Evolutionary conservation across 1,284 basidiomycete genomes (phyloP), one percentile per base, ranked within the genome.

Genomic region (Cutaneotrichosporon arboriforme): DNA sequence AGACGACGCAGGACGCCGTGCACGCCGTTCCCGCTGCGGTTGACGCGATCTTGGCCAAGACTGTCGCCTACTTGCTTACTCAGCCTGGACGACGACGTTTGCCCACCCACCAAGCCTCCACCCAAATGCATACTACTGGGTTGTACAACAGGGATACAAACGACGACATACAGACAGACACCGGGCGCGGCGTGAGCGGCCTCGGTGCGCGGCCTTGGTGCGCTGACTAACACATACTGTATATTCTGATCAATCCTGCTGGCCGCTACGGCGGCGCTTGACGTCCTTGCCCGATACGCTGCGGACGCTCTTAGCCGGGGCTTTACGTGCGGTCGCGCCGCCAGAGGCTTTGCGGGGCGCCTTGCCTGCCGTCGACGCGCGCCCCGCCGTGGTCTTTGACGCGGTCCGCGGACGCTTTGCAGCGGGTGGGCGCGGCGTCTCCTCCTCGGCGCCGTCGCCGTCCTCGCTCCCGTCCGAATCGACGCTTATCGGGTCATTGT

Each of bases 401-500:
- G 39, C 47, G 5, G 55, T 49, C 18, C 59, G 51, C 10, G 62
- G 66, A 1, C 51, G 51, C 35, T 64, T 60, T 34, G 58, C 36
- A 13, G 52, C 46, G 13, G 64, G 65, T 7, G 26, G 26, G 7
- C 26, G 26, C 5, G 37, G 20, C n/a, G 42, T 46, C 18, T 49
- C 52, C 22, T 54, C 57, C 40, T 49, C 52, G 9, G 42, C 49
- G 37, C 50, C 50, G 39, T 64, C 63, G n/a, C 54, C 53, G 42
- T 62, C 57, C 23, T 58, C 56, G 12, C 47, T 54, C 44, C 66
- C 63, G 43, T 45, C 43, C n/a, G 65, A 63, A 13, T 65, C 65
- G 5, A 71, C 60, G 9, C 56, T 52, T 22, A 73, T 73, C 9
- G 69, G 68, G 39, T 71, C 63, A n/a, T 58, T 51, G 42, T 61